Conservation (phyloP, 257 asterid genomes). For the Rauvolfia tetraphylla region DNA sequence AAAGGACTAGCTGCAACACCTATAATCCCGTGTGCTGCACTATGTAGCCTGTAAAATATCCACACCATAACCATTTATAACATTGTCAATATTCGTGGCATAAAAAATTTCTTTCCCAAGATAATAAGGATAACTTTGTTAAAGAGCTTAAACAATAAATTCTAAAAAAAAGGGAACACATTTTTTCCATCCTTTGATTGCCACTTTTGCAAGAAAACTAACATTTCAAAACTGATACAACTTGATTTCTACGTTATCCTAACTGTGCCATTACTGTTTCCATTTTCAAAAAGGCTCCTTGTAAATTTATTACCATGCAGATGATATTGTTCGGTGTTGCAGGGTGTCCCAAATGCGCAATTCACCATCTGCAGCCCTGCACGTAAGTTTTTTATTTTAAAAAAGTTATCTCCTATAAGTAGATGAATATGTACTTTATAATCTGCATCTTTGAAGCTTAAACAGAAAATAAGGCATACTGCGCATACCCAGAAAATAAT, state of each 20-base stretch:
- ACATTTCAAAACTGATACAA: background rate
- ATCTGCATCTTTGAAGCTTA: background rate
- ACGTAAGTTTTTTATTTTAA: background rate
- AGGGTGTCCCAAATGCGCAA: conserved; percentile 77
- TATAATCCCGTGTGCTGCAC: conserved; percentile 86
- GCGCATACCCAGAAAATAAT: conserved; percentile 55
- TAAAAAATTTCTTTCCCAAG: background rate
- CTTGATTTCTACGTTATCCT: background rate
- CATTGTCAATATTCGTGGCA: background rate
- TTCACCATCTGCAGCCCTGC: conserved; percentile 82
- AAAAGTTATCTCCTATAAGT: background rate
- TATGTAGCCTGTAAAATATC: conserved; percentile 52
- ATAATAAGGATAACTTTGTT: background rate
- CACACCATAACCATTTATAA: background rate
- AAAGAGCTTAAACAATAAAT: background rate
- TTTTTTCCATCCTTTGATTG: background rate
- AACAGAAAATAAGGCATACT: background rate
- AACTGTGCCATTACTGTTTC: background rate
- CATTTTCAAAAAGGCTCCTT: background rate
- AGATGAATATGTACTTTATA: background rate
- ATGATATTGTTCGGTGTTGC: conserved; percentile 72
- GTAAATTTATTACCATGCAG: conserved; percentile 47
- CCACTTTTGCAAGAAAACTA: background rate
- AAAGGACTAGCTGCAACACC: conserved; percentile 49
- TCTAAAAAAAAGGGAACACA: background rate